Base-by-base conservation (phyloP, 805 yeast genomes). In the Ogataea saltuana region DNA sequence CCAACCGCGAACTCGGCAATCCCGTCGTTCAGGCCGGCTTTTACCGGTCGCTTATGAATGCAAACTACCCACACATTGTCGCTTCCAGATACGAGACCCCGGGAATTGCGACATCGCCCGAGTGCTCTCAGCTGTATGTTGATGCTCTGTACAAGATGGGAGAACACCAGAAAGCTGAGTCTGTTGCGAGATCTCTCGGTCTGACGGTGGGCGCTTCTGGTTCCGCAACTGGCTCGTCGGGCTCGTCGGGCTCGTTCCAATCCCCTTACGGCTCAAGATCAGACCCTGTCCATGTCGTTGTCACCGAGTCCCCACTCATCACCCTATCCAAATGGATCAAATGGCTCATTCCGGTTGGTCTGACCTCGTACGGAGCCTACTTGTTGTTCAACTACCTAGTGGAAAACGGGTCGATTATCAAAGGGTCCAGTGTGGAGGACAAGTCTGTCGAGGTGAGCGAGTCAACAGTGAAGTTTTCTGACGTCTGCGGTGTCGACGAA, bases 401-500 rank as follows among this genome's bases (percentile, higher is more conserved):
- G 33, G 99, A 91, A 63, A 77, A 83, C 48, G 86, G 91, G 12
- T 83, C 93, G 32, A 82, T 91, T 22, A 41, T 50, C 42, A 53
- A 50, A 21, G 57, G 57, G n/a, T 46, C 57, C 12, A 49, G 45
- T 16, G 50, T 50, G 4, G 57, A 53, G 42, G 57, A 53, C 41
- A 53, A 53, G 33, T 48, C 53, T 3, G 53, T 53, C 17, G 57
- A 53, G 37, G 57, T 51, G 12, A 53, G 57, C 37, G 53, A 53
- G 29, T 50, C 54, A 17, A 75, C 85, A 30, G 97, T 90, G 29
- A 83, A 81, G 61, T 93, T 93, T 64, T 78, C 81, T 33, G 99
- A 93, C 63, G 98, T 95, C 26, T 84, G 90, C 59, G 99, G 99
- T 44, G 95, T 91, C 49, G 99, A 95, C 67, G 99, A 93, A 70